Conservation (phyloP, 2,329 filamentous ascomycete species). For the Xylaria sp. region DNA sequence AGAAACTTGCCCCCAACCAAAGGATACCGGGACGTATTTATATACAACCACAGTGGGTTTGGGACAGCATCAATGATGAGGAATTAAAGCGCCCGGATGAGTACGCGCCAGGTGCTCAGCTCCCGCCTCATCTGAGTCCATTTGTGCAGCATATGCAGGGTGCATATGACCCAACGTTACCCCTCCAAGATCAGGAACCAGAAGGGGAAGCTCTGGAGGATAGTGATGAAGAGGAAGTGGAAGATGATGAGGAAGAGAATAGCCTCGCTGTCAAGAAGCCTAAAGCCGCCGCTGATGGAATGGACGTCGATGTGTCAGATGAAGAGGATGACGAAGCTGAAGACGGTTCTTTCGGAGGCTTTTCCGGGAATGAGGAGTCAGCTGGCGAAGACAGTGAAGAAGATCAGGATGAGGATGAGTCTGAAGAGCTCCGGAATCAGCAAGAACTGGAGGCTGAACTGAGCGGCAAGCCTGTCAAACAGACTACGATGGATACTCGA, state of each 20-base stretch:
- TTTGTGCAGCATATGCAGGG: slow-evolving; percentile 90
- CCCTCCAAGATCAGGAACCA: slow-evolving; percentile 86
- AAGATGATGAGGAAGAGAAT: slow-evolving; percentile 57
- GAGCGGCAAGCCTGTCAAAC: slow-evolving; percentile 70
- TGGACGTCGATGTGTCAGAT: slow-evolving; percentile 62
- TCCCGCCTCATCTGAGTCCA: slow-evolving; percentile 94
- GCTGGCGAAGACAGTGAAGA: slow-evolving; percentile 53
- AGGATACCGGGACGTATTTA: slow-evolving; percentile 93
- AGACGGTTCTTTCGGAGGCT: slow-evolving; percentile 59
- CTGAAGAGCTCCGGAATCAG: slow-evolving; percentile 77
- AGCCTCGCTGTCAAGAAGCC: slow-evolving; percentile 52
- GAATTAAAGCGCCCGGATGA: slow-evolving; percentile 86
- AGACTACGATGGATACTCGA: slow-evolving; percentile 62
- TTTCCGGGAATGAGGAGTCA: slow-evolving; percentile 61
- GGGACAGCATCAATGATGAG: slow-evolving; percentile 95
- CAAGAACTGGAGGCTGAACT: slow-evolving; percentile 93
- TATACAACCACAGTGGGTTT: slow-evolving; percentile 97
- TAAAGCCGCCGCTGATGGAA: slow-evolving; percentile 58
- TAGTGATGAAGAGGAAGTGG: slow-evolving; percentile 64
- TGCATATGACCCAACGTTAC: slow-evolving; percentile 88
- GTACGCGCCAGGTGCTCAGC: slow-evolving; percentile 87
- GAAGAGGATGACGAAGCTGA: slow-evolving; percentile 58
- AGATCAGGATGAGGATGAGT: slow-evolving; percentile 71
- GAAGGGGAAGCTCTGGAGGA: slow-evolving; percentile 83
- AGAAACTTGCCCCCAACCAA: slow-evolving; percentile 69